A percentile compares a stretch with the other conserved stretches of the same genome.
Evolutionary conservation across 805 yeast genomes (phyloP).

Genomic region (Starmerella tilneyi): DNA sequence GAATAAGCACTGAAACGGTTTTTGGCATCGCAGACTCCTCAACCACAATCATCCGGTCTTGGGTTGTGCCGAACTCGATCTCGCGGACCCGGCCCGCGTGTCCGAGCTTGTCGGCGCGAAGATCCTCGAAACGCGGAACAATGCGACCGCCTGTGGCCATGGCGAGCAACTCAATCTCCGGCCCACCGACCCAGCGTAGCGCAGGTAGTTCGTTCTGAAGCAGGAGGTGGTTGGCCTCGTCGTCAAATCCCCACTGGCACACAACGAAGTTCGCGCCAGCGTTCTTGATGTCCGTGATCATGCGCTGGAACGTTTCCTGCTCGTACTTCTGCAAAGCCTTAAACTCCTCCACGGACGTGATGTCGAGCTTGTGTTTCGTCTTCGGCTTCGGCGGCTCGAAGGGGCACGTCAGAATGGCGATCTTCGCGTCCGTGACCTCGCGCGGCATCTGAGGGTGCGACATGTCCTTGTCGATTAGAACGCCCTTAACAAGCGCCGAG

Average conservation of each 20-base stretch:
- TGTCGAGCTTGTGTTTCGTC: constrained; percentile 93
- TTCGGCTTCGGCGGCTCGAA: constrained; percentile 99
- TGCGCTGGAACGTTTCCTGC: constrained; percentile 76
- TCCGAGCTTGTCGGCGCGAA: constrained; percentile 73
- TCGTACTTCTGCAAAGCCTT: constrained; percentile 83
- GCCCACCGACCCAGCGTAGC: constrained; percentile 98
- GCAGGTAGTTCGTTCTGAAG: constrained; percentile 86
- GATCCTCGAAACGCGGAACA: constrained; percentile 93
- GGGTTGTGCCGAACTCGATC: constrained; percentile 89
- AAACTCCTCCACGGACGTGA: constrained; percentile 88
- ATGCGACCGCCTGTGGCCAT: constrained; percentile 96
- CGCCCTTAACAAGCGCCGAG: constrained; percentile 78
- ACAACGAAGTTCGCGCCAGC: constrained; percentile 94
- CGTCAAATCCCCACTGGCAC: constrained; percentile 99
- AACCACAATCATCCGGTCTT: constrained; percentile 89
- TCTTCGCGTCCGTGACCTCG: constrained; percentile 60
- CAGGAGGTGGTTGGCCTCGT: constrained; percentile 90
- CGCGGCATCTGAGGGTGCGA: constrained; percentile 98
- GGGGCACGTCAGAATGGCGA: constrained; percentile 95
- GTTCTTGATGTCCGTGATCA: constrained; percentile 76
- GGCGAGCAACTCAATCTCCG: constrained; percentile 89
- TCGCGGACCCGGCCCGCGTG: constrained; percentile 76
- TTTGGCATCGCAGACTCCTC: constrained; percentile 48
- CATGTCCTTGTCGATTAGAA: constrained; percentile 87
- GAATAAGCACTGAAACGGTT: constrained; percentile 83